These are phyloP conservation scores for Globisporangium okanoganense DNA, from an alignment of 352 stramenopile genomes.

Conservation along the genomic window DNA sequence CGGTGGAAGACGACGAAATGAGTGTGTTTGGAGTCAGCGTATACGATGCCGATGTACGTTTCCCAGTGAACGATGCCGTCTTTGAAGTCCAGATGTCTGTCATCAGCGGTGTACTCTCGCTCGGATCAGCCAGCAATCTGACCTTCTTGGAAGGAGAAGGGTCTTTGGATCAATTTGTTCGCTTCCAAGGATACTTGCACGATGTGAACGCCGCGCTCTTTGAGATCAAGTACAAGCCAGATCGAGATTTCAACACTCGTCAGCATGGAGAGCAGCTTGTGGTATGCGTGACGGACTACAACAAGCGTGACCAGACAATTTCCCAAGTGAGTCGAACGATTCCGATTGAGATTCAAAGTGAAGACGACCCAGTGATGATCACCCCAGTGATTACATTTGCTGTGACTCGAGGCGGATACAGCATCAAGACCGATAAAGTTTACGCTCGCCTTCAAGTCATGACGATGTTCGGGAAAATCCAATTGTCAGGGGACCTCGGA, in stretches of 20 bases:
- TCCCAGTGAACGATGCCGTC: conserved; percentile 24
- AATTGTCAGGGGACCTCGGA: conserved; percentile 19
- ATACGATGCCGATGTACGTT: conserved; percentile 48
- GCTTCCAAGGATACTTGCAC: conserved; percentile 46
- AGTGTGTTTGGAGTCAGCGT: conserved; percentile 67
- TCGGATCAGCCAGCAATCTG: conserved; percentile 26
- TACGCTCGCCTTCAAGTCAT: conserved; percentile 46
- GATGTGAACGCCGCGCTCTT: conserved; percentile 67
- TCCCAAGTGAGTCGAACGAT: conserved; percentile 41
- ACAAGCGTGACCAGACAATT: conserved; percentile 43
- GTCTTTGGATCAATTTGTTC: conserved; percentile 42
- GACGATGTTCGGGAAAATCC: conserved; percentile 44
- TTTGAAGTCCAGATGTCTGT: conserved; percentile 64
- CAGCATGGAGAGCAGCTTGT: conserved; percentile 59
- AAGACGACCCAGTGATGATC: conserved; percentile 40
- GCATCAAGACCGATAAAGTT: conserved; percentile 27
- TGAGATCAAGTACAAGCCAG: conserved; percentile 65
- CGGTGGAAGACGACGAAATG: conserved; percentile 58
- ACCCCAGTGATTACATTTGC: conserved; percentile 29
- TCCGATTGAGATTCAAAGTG: conserved; percentile 36
- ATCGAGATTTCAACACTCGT: conserved; percentile 69
- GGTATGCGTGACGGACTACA: conserved; percentile 54
- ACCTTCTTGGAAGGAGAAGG: conserved; percentile 53
- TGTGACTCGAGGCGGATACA: conserved; percentile 41
- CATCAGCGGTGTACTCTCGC: conserved; percentile 42